phyloP scores from a whole-genome alignment of 164 flowering plant genomes.

The Euptelea pleiosperma region DNA sequence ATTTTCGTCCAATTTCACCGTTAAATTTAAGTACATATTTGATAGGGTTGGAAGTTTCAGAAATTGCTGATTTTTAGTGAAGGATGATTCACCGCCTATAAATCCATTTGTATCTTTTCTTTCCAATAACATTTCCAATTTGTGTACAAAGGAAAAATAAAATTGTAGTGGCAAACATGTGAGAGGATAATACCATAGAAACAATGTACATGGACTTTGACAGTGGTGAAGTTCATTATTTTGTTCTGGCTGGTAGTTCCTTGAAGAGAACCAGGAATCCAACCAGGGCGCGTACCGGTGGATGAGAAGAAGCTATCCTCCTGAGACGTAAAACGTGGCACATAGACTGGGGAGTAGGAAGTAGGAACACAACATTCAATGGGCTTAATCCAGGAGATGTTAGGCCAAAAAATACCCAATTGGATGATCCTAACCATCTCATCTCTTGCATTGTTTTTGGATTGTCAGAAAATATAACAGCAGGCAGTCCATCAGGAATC shows the following conservation, averaged over 20 bases:
- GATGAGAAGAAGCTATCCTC: not conserved
- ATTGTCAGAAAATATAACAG: not conserved
- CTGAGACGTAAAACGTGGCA: not conserved
- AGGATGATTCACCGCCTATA: too few species aligned
- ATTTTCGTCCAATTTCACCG: too few species aligned
- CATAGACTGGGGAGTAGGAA: too few species aligned
- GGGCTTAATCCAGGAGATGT: not conserved
- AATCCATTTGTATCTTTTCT: not conserved
- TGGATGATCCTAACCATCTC: not conserved
- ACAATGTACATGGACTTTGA: not conserved
- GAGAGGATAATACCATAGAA: not conserved
- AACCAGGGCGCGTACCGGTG: not conserved
- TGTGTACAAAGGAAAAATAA: not conserved
- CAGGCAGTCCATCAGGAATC: not conserved
- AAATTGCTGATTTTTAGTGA: too few species aligned
- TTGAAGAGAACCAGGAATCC: not conserved
- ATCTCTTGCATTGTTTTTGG: not conserved
- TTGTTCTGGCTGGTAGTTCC: not conserved
- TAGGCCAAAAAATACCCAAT: not conserved
- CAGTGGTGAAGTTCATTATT: not conserved
- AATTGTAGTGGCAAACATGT: not conserved
- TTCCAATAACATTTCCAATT: not conserved
- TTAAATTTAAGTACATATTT: too few species aligned
- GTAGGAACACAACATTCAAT: too few species aligned
- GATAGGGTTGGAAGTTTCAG: too few species aligned